Evolutionary conservation across 805 yeast genomes (phyloP).

Genomic region (Cephaloascus fragrans): DNA sequence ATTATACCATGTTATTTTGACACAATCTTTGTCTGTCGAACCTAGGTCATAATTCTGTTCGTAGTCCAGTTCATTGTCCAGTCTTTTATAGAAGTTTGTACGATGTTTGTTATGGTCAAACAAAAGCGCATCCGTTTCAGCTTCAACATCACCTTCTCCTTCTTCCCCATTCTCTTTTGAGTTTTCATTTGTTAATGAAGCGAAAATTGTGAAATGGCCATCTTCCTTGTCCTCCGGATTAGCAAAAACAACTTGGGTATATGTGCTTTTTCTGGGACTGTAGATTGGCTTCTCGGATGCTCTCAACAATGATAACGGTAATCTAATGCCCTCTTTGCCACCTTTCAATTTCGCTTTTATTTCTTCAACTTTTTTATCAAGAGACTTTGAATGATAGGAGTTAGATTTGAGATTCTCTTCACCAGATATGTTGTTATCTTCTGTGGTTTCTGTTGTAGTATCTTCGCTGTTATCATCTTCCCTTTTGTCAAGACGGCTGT

Average conservation of each 20-base stretch:
- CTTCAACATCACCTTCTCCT: too few relatives aligned
- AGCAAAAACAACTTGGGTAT: slow-evolving; percentile 9
- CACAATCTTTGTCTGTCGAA: slow-evolving; percentile 21
- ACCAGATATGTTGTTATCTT: too few relatives aligned
- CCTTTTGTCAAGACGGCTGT: neutral
- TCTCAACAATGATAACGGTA: slow-evolving; percentile 13
- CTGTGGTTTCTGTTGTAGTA: too few relatives aligned
- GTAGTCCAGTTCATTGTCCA: too few relatives aligned
- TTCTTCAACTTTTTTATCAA: neutral
- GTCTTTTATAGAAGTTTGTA: too few relatives aligned
- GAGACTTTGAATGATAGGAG: too few relatives aligned
- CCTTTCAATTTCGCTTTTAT: neutral
- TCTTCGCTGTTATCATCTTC: neutral
- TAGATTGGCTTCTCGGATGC: slow-evolving; percentile 5
- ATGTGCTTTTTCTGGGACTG: slow-evolving; percentile 10
- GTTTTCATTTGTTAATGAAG: too few relatives aligned
- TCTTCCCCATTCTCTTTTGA: too few relatives aligned
- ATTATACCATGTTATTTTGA: slow-evolving; percentile 41
- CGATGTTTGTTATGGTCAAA: too few relatives aligned
- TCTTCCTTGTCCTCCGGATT: neutral
- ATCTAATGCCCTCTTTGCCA: slow-evolving; percentile 6
- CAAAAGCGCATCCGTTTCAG: too few relatives aligned
- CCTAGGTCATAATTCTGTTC: too few relatives aligned
- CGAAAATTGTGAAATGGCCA: too few relatives aligned
- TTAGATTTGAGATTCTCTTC: neutral